Evolutionary conservation across 257 asterid species (phyloP).

Genomic region (Nemophila menziesii): DNA sequence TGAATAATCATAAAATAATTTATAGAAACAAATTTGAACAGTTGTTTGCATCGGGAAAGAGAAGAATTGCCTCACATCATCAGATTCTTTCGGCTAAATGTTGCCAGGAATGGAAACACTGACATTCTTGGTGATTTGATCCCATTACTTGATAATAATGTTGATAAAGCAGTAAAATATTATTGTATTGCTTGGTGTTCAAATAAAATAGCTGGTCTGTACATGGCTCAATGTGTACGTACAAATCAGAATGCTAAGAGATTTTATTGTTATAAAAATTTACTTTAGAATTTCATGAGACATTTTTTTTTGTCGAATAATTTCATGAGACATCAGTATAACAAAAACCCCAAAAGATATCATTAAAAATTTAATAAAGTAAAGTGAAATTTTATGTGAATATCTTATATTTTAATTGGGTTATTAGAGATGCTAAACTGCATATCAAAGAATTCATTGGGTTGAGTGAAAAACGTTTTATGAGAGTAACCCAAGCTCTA

Average conservation of each 20-base stretch:
- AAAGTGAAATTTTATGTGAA: too few relatives aligned
- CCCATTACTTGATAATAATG: not conserved
- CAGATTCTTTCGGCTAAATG: constrained; percentile 45
- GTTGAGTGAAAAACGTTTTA: too few relatives aligned
- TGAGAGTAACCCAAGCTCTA: too few relatives aligned
- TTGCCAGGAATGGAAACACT: constrained; percentile 22
- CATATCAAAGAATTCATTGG: too few relatives aligned
- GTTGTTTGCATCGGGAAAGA: constrained; percentile 43
- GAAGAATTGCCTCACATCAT: constrained; percentile 10
- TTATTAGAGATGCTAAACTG: too few relatives aligned
- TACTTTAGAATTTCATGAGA: too few relatives aligned
- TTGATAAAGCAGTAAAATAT: not conserved
- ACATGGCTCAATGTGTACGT: not conserved
- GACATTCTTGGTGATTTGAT: constrained; percentile 15
- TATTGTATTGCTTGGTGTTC: not conserved
- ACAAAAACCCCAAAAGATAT: not conserved
- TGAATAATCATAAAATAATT: constrained; percentile 8
- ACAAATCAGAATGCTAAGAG: not conserved
- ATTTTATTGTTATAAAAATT: too few relatives aligned
- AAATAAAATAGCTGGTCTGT: not conserved
- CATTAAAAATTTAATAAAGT: not conserved
- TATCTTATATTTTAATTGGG: too few relatives aligned
- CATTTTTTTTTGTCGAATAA: not conserved
- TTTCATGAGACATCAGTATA: not conserved
- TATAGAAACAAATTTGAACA: constrained; percentile 14